phyloP scores from a whole-genome alignment of 2,329 filamentous ascomycete genomes.

The Rutstroemia sp. region DNA sequence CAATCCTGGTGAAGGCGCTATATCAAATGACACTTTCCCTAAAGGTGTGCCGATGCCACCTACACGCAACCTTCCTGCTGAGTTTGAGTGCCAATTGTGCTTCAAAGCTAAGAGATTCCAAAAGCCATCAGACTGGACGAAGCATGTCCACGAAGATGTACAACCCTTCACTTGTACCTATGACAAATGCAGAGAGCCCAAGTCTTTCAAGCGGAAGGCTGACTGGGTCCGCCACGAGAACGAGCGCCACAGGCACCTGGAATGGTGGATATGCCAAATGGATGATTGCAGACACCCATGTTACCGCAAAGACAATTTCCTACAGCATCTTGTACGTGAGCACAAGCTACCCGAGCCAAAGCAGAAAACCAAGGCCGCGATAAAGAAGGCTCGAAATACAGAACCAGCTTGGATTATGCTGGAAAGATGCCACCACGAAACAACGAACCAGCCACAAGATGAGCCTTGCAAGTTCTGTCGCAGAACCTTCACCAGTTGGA shows the following conservation, averaged over 20 bases:
- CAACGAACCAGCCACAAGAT: conserved; percentile 54
- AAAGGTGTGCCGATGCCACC: conserved; percentile 75
- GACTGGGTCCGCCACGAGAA: conserved; percentile 96
- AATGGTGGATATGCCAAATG: conserved; percentile 84
- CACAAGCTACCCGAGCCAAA: conserved; percentile 82
- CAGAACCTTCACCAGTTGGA: conserved; percentile 75
- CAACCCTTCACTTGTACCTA: conserved; percentile 93
- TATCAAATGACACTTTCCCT: conserved; percentile 70
- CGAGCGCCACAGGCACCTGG: conserved; percentile 79
- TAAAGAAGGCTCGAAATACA: conserved; percentile 47
- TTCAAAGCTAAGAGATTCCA: conserved; percentile 78
- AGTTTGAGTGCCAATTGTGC: conserved; percentile 86
- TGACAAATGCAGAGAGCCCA: conserved; percentile 71
- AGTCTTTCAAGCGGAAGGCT: conserved; percentile 91
- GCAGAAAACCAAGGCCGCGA: conserved; percentile 63
- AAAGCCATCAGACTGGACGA: conserved; percentile 95
- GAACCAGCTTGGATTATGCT: conserved; percentile 72
- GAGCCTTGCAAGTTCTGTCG: conserved; percentile 86
- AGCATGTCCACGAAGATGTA: conserved; percentile 90
- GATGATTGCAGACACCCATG: conserved; percentile 76
- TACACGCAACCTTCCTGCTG: conserved; percentile 66
- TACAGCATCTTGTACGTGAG: conserved; percentile 86
- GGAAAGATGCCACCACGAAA: conserved; percentile 69
- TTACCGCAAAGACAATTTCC: conserved; percentile 85
- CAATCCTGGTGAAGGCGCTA: conserved; percentile 60